Evolutionary conservation across 768 basidiomycete species (phyloP).

Genomic region (Xanthoconium purpureum): DNA sequence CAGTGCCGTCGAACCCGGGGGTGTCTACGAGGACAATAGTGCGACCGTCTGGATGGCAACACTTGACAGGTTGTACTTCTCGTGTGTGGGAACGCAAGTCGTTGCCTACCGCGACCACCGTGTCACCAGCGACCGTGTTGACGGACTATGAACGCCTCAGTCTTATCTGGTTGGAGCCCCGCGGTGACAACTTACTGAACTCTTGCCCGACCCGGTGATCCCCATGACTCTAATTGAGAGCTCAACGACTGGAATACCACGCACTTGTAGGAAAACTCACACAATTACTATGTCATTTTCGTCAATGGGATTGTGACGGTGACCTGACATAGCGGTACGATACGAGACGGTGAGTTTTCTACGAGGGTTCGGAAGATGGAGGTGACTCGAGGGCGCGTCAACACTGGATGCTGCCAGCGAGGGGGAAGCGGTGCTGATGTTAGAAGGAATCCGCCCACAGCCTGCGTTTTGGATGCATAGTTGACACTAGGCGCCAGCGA

Average conservation of each 20-base stretch:
- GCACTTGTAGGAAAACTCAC: slow-evolving; percentile 1
- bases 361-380: not conserved
- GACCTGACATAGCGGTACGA: not conserved
- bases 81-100: slow-evolving; percentile 8
- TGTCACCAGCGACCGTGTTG: slow-evolving; percentile 5
- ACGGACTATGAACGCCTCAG: slow-evolving; percentile 8
- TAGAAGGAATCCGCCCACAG: not conserved
- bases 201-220: slow-evolving; percentile 14
- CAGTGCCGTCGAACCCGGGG: slow-evolving; percentile 18
- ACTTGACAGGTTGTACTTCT: slow-evolving; percentile 2
- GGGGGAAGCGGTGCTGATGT: not conserved
- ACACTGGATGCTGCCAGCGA: not conserved
- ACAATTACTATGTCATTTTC: slow-evolving; percentile 17
- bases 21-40: slow-evolving; percentile 16
- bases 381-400: not conserved
- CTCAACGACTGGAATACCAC: not conserved
- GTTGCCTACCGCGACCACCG: not conserved
- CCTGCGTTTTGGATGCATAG: not conserved
- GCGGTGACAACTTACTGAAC: slow-evolving; percentile 13
- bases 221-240: slow-evolving; percentile 15
- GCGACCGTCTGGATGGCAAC: slow-evolving; percentile 12
- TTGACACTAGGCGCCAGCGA: too few relatives aligned
- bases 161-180: not conserved
- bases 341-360: not conserved
- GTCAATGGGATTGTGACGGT: not conserved